phyloP scores from a whole-genome alignment of 176 grass and related monocot species.

The Zea mays region DNA sequence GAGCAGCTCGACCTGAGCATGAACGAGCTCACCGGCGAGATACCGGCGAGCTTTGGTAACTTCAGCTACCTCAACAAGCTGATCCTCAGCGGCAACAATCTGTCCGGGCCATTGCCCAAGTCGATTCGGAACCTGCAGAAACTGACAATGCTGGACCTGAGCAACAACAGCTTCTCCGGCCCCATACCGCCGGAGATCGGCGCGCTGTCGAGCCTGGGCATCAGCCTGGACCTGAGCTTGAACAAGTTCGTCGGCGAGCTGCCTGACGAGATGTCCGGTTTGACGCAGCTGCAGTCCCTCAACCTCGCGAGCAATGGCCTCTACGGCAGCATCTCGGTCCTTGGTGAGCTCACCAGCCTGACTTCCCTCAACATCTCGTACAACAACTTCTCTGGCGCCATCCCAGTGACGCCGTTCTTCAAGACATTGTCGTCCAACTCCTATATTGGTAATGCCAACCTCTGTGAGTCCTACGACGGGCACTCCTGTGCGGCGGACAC shows the following conservation, averaged over 20 bases:
- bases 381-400: slow-evolving; percentile 96
- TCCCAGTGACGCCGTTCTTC: slow-evolving; percentile 84
- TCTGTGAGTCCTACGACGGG: slow-evolving; percentile 83
- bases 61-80: slow-evolving; percentile 97
- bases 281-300: slow-evolving; percentile 81
- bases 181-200: slow-evolving; percentile 61
- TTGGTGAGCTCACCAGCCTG: slow-evolving; percentile 72
- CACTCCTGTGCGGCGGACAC: slow-evolving; percentile 62
- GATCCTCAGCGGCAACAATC: slow-evolving; percentile 66
- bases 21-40: slow-evolving; percentile 65
- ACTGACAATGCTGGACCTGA: slow-evolving; percentile 78
- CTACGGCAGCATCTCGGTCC: slow-evolving; percentile 65
- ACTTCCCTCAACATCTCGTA: slow-evolving; percentile 84
- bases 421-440: slow-evolving; percentile 65
- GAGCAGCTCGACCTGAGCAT: slow-evolving; percentile 92
- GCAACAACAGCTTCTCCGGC: slow-evolving; percentile 67
- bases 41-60: slow-evolving; percentile 80
- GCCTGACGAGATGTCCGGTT: slow-evolving; percentile 71
- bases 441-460: slow-evolving; percentile 57
- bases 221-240: slow-evolving; percentile 78
- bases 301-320: slow-evolving; percentile 76
- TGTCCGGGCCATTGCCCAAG: slow-evolving; percentile 56
- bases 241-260: slow-evolving; percentile 77
- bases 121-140: slow-evolving; percentile 84
- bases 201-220: slow-evolving; percentile 70